phyloP scores from a whole-genome alignment of 2,329 filamentous ascomycete genomes.

The Neophaeococcomyces mojaviensis region DNA sequence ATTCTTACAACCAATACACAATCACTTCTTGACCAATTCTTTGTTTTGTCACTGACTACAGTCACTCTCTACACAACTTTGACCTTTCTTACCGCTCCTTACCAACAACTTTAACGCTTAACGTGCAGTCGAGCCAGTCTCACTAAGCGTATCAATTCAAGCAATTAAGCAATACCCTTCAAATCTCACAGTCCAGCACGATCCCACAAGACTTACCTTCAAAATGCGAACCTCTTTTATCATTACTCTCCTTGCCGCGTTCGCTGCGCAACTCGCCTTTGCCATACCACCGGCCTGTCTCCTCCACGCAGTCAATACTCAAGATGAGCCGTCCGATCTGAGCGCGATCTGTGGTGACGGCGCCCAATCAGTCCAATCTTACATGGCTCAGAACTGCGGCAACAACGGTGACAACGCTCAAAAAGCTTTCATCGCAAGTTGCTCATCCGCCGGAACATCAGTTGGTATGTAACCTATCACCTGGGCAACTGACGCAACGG shows the following conservation, averaged over 20 bases:
- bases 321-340: constrained; percentile 32
- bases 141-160: background rate
- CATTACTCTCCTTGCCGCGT: constrained; percentile 36
- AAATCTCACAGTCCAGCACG: background rate
- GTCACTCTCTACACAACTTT: constrained; percentile 4
- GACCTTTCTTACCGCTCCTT: background rate
- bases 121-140: background rate
- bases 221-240: constrained; percentile 15
- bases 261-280: constrained; percentile 34
- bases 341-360: constrained; percentile 32
- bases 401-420: constrained; percentile 28
- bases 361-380: constrained; percentile 29
- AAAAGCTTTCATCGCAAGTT: constrained; percentile 33
- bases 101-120: background rate
- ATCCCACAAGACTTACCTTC: background rate
- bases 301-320: constrained; percentile 40
- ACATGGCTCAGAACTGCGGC: constrained; percentile 32
- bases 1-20: background rate
- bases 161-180: constrained; percentile 2
- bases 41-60: constrained; percentile 4
- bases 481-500: too few relatives aligned
- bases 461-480: constrained; percentile 37
- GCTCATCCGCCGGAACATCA: constrained; percentile 32
- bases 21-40: background rate
- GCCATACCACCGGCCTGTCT: constrained; percentile 45